These are phyloP conservation scores for Hymenoscyphus albidus DNA, from an alignment of 2,329 filamentous ascomycete species.

Conservation along the genomic window DNA sequence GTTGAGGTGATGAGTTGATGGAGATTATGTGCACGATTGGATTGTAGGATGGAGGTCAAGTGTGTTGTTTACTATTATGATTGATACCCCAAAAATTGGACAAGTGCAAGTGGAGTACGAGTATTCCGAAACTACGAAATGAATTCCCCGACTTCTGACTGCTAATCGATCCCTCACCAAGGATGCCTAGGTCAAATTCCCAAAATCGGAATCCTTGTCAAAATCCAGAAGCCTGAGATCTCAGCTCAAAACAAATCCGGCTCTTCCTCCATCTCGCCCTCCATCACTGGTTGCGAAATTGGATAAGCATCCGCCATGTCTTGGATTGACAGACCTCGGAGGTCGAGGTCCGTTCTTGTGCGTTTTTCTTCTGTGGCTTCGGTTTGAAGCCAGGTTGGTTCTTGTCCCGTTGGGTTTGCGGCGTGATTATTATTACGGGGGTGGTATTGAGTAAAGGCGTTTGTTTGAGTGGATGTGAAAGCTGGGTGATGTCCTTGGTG, in stretches of 20 bases:
- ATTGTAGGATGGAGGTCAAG: constrained; percentile 8
- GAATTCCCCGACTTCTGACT: not conserved
- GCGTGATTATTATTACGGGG: too few relatives aligned
- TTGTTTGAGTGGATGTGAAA: too few relatives aligned
- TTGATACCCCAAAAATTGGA: constrained; percentile 22
- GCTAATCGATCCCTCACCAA: too few relatives aligned
- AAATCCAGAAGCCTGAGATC: not conserved
- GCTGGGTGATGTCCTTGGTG: too few relatives aligned
- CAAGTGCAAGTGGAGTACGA: not conserved
- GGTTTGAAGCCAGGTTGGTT: too few relatives aligned
- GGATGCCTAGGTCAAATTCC: too few relatives aligned
- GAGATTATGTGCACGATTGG: constrained; percentile 14
- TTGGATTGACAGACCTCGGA: not conserved
- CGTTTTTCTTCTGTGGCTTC: not conserved
- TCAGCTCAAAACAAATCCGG: not conserved
- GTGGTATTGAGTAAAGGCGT: too few relatives aligned
- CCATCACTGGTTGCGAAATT: not conserved
- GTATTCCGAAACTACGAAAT: not conserved
- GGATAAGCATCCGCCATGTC: not conserved
- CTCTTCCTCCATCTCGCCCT: not conserved
- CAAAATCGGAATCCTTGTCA: not conserved
- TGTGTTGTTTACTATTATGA: too few relatives aligned
- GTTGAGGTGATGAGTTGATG: constrained; percentile 25
- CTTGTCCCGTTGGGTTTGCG: too few relatives aligned
- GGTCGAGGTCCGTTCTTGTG: not conserved